Base-by-base conservation (phyloP, 2,329 filamentous ascomycete species). In the Colletotrichum aenigma region DNA sequence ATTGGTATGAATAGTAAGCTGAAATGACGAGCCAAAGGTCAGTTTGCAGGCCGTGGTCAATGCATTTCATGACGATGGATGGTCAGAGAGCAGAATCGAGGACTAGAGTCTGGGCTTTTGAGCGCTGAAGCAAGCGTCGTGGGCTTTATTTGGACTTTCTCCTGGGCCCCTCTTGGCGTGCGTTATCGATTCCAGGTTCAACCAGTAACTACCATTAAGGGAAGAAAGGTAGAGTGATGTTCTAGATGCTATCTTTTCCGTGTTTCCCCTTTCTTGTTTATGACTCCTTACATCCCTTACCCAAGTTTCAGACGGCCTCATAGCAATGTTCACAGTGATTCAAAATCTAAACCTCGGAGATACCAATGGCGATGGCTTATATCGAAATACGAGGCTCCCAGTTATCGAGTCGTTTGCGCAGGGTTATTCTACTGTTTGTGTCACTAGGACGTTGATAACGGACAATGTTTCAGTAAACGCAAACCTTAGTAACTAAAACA, bases 341-440 rank as follows among this genome's bases (percentile, higher is more conserved):
- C 3, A 48, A 48, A n/a, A 9, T 48, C 38, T 48, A 48, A n/a
- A 0, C 0, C 18, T n/a, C 38, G 9, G 18, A 48, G 18, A 48
- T 48, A 12, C 6, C 0, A 0, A 12, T 4, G 9, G 38, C 10
- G 0, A 48, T 5, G 38, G 9, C 0, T 48, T n/a, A 48, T 1
- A 0, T n/a, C 1, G 18, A 48, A n/a, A 12, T 1, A 48, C 3
- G 38, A 48, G 5, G 18, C 38, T 48, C 18, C 18, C 4, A 0
- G 3, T 48, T 48, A 48, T 48, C 38, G 38, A 48, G 38, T 48
- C 38, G n/a, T 48, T 48, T n/a, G 18, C 9, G 18, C 38, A 48
- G 38, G 38, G 38, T n/a, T 48, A 48, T 48, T 48, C 3, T 2
- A 0, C 18, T 6, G 9, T 12, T 7, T 48, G 38, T n/a, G 18